Evolutionary conservation across 2,329 filamentous ascomycete genomes (phyloP).

Genomic region (Penicillium capsulatum): DNA sequence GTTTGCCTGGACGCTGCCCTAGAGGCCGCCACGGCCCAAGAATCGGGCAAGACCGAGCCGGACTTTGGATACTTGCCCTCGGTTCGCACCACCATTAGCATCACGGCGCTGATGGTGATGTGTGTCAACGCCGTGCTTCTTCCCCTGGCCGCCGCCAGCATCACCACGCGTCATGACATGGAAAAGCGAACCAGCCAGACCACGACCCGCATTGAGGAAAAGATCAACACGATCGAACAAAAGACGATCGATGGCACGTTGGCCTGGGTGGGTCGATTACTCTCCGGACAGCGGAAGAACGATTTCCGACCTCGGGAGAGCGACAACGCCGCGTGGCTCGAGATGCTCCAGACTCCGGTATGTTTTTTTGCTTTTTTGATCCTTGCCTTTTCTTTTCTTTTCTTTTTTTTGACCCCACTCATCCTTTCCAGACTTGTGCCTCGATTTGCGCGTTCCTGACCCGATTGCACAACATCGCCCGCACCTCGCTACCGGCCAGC

Average conservation of each 20-base stretch:
- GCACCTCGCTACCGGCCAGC: constrained; percentile 57
- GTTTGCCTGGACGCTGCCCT: constrained; percentile 64
- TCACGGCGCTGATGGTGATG: constrained; percentile 87
- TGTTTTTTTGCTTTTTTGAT: constrained; percentile 13
- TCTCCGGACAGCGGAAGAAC: constrained; percentile 75
- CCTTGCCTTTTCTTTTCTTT: constrained; percentile 1
- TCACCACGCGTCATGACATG: constrained; percentile 85
- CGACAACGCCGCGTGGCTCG: constrained; percentile 55
- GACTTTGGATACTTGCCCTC: constrained; percentile 79
- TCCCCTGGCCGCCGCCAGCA: constrained; percentile 80
- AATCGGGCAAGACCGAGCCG: constrained; percentile 76
- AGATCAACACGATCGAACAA: constrained; percentile 68
- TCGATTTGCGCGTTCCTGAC: constrained; percentile 75
- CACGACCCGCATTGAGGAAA: constrained; percentile 75
- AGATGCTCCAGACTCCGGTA: constrained; percentile 72
- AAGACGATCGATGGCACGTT: constrained; percentile 68
- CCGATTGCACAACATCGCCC: constrained; percentile 59
- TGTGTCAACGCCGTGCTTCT: constrained; percentile 89
- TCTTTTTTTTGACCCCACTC: background rate
- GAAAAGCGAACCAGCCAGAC: constrained; percentile 73
- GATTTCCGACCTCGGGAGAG: constrained; percentile 87
- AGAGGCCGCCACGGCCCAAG: constrained; percentile 71
- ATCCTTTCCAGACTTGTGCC: constrained; percentile 60
- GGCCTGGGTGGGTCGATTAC: constrained; percentile 68
- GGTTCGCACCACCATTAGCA: constrained; percentile 76